A percentile compares a stretch with the other conserved stretches of the same genome.
These are phyloP conservation scores for Rhodotorula paludigena DNA, from an alignment of 768 basidiomycete species.

Conservation along the genomic window DNA sequence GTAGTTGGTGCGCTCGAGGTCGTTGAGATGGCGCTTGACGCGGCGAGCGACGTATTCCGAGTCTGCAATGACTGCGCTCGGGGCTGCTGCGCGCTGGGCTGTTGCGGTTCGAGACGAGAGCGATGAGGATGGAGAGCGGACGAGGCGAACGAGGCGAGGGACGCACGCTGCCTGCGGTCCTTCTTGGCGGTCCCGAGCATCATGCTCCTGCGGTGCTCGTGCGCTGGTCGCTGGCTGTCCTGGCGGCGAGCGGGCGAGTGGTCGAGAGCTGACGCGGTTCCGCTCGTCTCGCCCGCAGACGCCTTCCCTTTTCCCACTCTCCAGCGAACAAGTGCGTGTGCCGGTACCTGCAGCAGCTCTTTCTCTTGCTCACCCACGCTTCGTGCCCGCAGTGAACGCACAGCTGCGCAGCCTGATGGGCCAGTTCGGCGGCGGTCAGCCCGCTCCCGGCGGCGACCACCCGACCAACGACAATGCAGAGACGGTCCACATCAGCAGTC, in stretches of 20 bases:
- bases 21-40: slow-evolving; percentile 70
- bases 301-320: neutral
- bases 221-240: too few relatives aligned
- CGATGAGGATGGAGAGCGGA: neutral
- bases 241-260: neutral
- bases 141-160: neutral
- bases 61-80: slow-evolving; percentile 48
- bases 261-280: slow-evolving; percentile 3
- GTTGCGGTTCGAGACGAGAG: neutral
- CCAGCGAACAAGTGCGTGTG: too few relatives aligned
- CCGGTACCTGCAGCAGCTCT: too few relatives aligned
- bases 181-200: slow-evolving; percentile 16
- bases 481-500: slow-evolving; percentile 85
- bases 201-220: neutral
- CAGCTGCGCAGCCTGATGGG: slow-evolving; percentile 20
- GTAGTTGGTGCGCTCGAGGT: slow-evolving; percentile 57
- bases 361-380: too few relatives aligned
- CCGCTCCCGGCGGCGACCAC: slow-evolving; percentile 15
- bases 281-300: neutral
- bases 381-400: slow-evolving; percentile 11
- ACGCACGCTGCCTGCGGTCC: slow-evolving; percentile 33
- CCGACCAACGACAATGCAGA: slow-evolving; percentile 47
- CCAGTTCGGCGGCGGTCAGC: slow-evolving; percentile 28
- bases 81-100: slow-evolving; percentile 7
- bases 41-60: slow-evolving; percentile 69